Evolutionary conservation across 306 rosid species (phyloP).

Genomic region (Vigna nakashimae): DNA sequence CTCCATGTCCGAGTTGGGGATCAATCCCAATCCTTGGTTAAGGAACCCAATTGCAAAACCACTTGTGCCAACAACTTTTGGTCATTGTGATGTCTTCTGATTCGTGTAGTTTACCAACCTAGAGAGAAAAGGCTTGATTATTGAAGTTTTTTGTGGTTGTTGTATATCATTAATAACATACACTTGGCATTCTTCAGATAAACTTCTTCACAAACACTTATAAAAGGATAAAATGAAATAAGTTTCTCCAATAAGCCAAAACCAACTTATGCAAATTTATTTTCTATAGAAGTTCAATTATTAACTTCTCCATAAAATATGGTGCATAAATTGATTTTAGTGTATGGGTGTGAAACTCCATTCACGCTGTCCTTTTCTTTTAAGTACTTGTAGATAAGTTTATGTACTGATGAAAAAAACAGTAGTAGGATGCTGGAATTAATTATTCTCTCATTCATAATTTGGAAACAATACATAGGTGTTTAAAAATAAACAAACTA

Average conservation of each 20-base stretch:
- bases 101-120: background rate
- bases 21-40: too few species aligned
- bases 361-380: background rate
- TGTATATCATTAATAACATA: slow-evolving; percentile 10
- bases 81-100: background rate
- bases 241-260: background rate
- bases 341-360: background rate
- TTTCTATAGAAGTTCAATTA: background rate
- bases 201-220: background rate
- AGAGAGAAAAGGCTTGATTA: background rate
- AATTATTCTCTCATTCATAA: too few species aligned
- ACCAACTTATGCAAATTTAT: background rate
- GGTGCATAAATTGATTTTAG: background rate
- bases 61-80: too few species aligned
- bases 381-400: background rate
- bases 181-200: background rate
- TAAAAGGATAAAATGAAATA: background rate
- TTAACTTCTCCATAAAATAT: background rate
- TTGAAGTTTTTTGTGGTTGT: background rate
- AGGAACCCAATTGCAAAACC: too few species aligned
- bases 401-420: background rate
- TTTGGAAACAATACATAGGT: too few species aligned
- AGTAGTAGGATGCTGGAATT: too few species aligned
- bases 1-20: too few species aligned
- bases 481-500: too few species aligned